phyloP scores from a whole-genome alignment of 306 rosid species.

The Trifolium pratense region DNA sequence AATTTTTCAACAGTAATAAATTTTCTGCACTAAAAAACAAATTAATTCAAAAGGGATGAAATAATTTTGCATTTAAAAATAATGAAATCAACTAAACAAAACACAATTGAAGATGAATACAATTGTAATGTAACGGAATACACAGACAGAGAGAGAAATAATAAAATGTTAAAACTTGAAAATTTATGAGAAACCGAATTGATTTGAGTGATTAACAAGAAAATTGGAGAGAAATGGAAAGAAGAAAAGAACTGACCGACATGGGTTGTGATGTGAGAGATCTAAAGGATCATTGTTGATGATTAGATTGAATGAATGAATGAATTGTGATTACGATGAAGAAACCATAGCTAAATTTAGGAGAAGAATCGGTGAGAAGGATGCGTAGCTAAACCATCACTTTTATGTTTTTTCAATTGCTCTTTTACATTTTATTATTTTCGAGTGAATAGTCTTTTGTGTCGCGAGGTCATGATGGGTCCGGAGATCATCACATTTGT shows the following conservation, averaged over 20 bases:
- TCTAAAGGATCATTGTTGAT: constrained; percentile 9
- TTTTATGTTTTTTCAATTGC: too few relatives aligned
- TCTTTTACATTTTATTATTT: too few relatives aligned
- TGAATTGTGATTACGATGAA: not conserved
- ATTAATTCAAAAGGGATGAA: not conserved
- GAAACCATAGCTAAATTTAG: not conserved
- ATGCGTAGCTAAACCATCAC: too few relatives aligned
- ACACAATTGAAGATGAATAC: not conserved
- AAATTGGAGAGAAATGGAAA: not conserved
- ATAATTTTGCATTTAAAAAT: constrained; percentile 7
- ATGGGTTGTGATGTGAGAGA: constrained; percentile 32
- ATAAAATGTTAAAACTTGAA: constrained; percentile 6
- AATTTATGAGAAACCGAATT: not conserved
- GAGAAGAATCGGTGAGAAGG: constrained; percentile 5
- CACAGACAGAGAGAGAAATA: not conserved
- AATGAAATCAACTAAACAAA: not conserved
- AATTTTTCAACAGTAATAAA: constrained; percentile 5
- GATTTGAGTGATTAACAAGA: not conserved
- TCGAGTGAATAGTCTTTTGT: too few relatives aligned
- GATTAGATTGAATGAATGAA: not conserved
- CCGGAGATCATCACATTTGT: too few relatives aligned
- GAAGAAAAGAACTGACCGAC: constrained; percentile 12
- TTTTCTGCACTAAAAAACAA: not conserved
- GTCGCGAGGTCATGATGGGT: too few relatives aligned
- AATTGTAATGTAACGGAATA: not conserved